A percentile compares a stretch with the other conserved stretches of the same genome.
Conservation (phyloP, 2,329 filamentous ascomycete species). For the Cladosporium colombiae region DNA sequence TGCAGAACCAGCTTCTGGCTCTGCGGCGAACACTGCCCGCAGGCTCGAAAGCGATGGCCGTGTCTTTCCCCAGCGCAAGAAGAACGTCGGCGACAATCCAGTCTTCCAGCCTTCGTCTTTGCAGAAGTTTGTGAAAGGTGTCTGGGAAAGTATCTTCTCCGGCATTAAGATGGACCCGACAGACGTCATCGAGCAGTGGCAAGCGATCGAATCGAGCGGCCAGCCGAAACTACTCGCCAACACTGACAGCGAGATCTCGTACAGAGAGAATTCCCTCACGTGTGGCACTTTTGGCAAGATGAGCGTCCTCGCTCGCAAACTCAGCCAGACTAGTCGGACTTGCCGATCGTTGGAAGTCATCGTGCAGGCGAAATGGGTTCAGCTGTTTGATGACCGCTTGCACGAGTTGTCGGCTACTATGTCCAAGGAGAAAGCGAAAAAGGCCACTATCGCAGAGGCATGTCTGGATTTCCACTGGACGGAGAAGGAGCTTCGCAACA, state of each 20-base stretch:
- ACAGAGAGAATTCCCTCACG: slow-evolving; percentile 25
- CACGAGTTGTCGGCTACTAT: slow-evolving; percentile 39
- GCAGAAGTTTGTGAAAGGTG: slow-evolving; percentile 52
- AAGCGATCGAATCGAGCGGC: slow-evolving; percentile 34
- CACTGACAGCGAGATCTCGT: slow-evolving; percentile 26
- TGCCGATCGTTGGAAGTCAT: slow-evolving; percentile 61
- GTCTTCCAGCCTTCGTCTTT: slow-evolving; percentile 50
- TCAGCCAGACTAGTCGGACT: slow-evolving; percentile 54
- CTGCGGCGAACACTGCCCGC: slow-evolving; percentile 21
- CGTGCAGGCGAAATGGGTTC: slow-evolving; percentile 59
- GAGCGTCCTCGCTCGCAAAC: slow-evolving; percentile 47
- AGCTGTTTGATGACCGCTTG: slow-evolving; percentile 56
- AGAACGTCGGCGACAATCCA: slow-evolving; percentile 38
- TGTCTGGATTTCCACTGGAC: slow-evolving; percentile 57
- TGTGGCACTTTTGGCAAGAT: slow-evolving; percentile 43
- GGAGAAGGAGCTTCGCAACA: slow-evolving; percentile 60
- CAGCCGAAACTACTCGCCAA: slow-evolving; percentile 31
- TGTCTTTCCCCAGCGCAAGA: slow-evolving; percentile 33
- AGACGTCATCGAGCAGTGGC: slow-evolving; percentile 38
- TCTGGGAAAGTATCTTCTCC: slow-evolving; percentile 53
- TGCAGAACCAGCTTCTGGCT: slow-evolving; percentile 10
- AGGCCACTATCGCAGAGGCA: slow-evolving; percentile 55
- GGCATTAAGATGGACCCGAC: slow-evolving; percentile 45
- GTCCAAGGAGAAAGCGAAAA: slow-evolving; percentile 48
- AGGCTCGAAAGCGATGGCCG: slow-evolving; percentile 28